Evolutionary conservation across 345 rosid genomes (phyloP).

Genomic region (Salix udensis): DNA sequence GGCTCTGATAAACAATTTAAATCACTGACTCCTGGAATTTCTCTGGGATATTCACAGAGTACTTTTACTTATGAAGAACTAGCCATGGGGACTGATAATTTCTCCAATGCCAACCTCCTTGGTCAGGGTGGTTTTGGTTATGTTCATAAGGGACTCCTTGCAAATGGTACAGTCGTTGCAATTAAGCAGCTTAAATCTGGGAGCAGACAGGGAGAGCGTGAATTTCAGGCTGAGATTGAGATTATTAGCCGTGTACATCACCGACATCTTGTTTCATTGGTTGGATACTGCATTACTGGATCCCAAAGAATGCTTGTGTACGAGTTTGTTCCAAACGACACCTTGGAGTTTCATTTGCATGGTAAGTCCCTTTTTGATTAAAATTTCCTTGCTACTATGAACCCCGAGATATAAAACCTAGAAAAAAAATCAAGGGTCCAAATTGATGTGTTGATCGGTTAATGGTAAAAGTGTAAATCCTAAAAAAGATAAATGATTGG

Average conservation of each 20-base stretch:
- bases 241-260: slow-evolving; percentile 25
- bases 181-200: slow-evolving; percentile 30
- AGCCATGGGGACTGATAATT: slow-evolving; percentile 18
- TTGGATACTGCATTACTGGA: slow-evolving; percentile 25
- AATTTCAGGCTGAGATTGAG: slow-evolving; percentile 32
- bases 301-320: slow-evolving; percentile 27
- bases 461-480: too few species aligned
- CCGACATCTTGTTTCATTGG: slow-evolving; percentile 25
- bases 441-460: not conserved
- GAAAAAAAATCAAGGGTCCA: not conserved
- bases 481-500: too few species aligned
- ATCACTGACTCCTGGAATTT: slow-evolving; percentile 5
- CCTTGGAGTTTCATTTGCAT: slow-evolving; percentile 30
- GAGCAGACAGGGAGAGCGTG: slow-evolving; percentile 33
- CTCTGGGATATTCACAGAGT: slow-evolving; percentile 6
- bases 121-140: slow-evolving; percentile 35
- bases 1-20: slow-evolving; percentile 14
- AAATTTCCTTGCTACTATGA: not conserved
- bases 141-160: slow-evolving; percentile 27
- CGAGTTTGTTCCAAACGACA: slow-evolving; percentile 27
- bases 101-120: slow-evolving; percentile 18
- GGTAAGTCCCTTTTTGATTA: slow-evolving; percentile 13
- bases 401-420: not conserved
- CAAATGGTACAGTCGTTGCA: slow-evolving; percentile 24
- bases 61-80: slow-evolving; percentile 22